A percentile compares a stretch with the other conserved stretches of the same genome.
These are phyloP conservation scores for Halophytophthora batemanensis DNA, from an alignment of 352 stramenopile genomes.

Conservation along the genomic window DNA sequence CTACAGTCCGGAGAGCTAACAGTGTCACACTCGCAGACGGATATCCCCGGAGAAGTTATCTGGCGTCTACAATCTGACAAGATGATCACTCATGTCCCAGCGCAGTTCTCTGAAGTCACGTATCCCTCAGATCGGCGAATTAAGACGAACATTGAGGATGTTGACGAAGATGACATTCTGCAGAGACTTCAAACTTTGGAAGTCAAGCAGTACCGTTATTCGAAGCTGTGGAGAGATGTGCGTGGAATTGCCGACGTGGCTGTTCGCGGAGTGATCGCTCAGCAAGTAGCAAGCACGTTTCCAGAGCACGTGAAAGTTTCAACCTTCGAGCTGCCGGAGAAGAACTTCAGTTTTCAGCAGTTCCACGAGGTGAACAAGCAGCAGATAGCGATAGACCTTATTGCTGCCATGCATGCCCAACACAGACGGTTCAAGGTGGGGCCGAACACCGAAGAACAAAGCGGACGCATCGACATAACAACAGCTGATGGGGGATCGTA, in stretches of 20 bases:
- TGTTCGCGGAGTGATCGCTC: slow-evolving; percentile 92
- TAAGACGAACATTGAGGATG: slow-evolving; percentile 89
- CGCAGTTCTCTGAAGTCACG: slow-evolving; percentile 89
- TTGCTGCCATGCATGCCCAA: slow-evolving; percentile 88
- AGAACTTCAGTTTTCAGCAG: slow-evolving; percentile 85
- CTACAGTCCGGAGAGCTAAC: slow-evolving; percentile 49
- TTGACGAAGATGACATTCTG: slow-evolving; percentile 89
- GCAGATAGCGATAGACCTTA: slow-evolving; percentile 87
- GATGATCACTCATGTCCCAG: slow-evolving; percentile 66
- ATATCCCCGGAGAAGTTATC: slow-evolving; percentile 44
- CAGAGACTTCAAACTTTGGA: slow-evolving; percentile 86
- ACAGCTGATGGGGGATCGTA: slow-evolving; percentile 44
- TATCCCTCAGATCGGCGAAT: slow-evolving; percentile 92
- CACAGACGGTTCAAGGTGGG: slow-evolving; percentile 64
- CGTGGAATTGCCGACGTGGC: slow-evolving; percentile 66
- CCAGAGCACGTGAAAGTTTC: slow-evolving; percentile 91
- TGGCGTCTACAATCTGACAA: slow-evolving; percentile 56
- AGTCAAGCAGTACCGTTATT: slow-evolving; percentile 91
- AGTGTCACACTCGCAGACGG: slow-evolving; percentile 41
- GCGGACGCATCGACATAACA: slow-evolving; percentile 41
- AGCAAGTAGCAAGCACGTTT: slow-evolving; percentile 89
- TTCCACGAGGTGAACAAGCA: slow-evolving; percentile 96
- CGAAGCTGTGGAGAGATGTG: slow-evolving; percentile 85
- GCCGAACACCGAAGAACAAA: slow-evolving; percentile 37
- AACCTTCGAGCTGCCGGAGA: slow-evolving; percentile 83